These are phyloP conservation scores for Monosporascus sp. DNA, from an alignment of 2,329 filamentous ascomycete genomes.

Conservation along the genomic window DNA sequence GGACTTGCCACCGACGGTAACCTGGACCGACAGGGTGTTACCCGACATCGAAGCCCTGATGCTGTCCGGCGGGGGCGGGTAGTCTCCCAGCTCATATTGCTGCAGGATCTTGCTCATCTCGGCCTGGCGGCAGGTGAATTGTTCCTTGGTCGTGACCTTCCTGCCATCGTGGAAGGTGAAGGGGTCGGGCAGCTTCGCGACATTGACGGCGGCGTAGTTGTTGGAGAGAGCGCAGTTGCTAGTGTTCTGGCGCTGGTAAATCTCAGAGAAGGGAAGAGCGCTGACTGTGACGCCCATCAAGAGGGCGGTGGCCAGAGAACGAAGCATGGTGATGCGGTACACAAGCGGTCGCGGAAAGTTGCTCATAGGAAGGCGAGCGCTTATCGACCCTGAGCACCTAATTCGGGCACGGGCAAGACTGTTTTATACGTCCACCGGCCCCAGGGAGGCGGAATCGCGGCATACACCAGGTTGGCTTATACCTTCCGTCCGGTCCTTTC, in stretches of 20 bases:
- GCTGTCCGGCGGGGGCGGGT: slow-evolving; percentile 39
- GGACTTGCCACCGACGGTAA: slow-evolving; percentile 38
- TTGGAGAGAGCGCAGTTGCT: slow-evolving; percentile 27
- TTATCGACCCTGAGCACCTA: not conserved
- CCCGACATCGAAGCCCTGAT: slow-evolving; percentile 40
- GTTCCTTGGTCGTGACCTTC: slow-evolving; percentile 37
- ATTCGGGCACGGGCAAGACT: not conserved
- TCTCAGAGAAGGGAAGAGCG: slow-evolving; percentile 23
- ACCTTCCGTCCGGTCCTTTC: not conserved
- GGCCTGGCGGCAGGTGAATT: slow-evolving; percentile 42
- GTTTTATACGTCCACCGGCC: not conserved
- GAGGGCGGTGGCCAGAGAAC: slow-evolving; percentile 18
- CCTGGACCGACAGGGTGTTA: slow-evolving; percentile 36
- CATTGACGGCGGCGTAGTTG: slow-evolving; percentile 30
- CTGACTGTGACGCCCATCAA: slow-evolving; percentile 28
- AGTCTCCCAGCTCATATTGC: slow-evolving; percentile 45
- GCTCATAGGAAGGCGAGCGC: slow-evolving; percentile 2
- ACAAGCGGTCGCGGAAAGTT: not conserved
- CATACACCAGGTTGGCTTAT: not conserved
- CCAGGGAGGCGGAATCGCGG: not conserved
- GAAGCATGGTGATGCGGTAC: slow-evolving; percentile 18
- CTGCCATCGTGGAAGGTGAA: slow-evolving; percentile 39
- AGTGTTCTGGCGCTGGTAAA: slow-evolving; percentile 31
- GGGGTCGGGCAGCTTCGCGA: slow-evolving; percentile 39
- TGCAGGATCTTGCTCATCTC: slow-evolving; percentile 44